phyloP scores from a whole-genome alignment of 768 basidiomycete species.

The Tylopilus subfusipes region DNA sequence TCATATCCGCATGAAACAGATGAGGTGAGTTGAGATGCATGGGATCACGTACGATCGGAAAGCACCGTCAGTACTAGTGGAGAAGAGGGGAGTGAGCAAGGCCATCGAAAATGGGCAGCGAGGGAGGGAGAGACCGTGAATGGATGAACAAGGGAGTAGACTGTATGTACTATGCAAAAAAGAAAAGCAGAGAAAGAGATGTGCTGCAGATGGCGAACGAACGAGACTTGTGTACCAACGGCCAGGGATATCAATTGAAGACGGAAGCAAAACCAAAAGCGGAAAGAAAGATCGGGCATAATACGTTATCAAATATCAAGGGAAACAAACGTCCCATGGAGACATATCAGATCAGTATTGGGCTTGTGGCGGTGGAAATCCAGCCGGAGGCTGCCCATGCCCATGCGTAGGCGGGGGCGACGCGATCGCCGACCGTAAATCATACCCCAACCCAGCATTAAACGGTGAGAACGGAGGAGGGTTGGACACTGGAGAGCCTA shows the following conservation, averaged over 20 bases:
- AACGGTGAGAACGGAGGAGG: constrained; percentile 47
- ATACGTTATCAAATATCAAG: constrained; percentile 21
- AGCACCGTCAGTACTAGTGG: background rate
- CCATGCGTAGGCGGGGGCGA: constrained; percentile 6
- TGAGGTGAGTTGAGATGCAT: background rate
- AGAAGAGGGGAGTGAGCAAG: background rate
- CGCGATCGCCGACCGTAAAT: constrained; percentile 2
- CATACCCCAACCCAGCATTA: constrained; percentile 27
- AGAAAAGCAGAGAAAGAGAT: background rate
- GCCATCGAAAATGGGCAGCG: background rate
- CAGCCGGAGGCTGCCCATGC: background rate
- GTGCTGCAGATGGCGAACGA: background rate
- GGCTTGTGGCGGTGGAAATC: constrained; percentile 6
- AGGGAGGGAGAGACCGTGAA: background rate
- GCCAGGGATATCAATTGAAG: constrained; percentile 6
- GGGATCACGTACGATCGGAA: background rate
- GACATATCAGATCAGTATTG: constrained; percentile 15
- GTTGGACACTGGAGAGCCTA: constrained; percentile 9
- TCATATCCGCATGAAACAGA: background rate
- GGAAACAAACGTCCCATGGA: background rate
- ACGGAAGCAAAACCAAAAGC: background rate
- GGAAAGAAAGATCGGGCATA: background rate
- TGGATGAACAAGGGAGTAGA: background rate
- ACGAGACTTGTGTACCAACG: background rate
- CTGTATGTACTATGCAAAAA: background rate